Evolutionary conservation across 345 rosid genomes (phyloP), one percentile per base, ranked within the genome.

Genomic region (Dipteronia dyeriana): DNA sequence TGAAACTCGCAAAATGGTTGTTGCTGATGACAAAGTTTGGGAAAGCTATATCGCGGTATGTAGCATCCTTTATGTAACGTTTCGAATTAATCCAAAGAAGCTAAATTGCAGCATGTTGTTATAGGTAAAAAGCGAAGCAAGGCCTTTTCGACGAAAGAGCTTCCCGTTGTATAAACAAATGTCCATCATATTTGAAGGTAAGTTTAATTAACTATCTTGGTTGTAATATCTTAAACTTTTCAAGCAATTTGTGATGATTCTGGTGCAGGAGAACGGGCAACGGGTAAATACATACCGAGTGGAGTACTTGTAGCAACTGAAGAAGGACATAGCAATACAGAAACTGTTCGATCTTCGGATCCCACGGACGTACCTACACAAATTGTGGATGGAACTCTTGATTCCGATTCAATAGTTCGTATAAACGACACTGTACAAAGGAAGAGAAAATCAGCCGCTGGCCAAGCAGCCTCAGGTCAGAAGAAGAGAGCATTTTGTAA

Each of bases 21-120:
- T 78, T 68, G 85, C 85, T 80, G 85, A 82, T 60, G 85, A 82
- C 54, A 75, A 78, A 75, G 80, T 82, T 75, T 78, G 87, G 85
- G 85, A 80, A 57, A 65, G 73, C 81, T 85, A 82, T 75, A 85
- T 80, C 10, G 66, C 73, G 54, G 82, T 80, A 74, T n/a, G 64
- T 49, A 75, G 54, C 47, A 53, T 77, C 13, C 26, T 34, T 16
- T 38, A 16, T 10, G 5, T 65, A n/a, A 22, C 41, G 26, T 43
- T 51, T 53, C 45, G 53, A 5, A 73, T 20, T 51, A 29, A 9
- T 43, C 47, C 6, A 12, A 57, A 64, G 49, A 76, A 56, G 49
- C 65, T 76, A 22, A 79, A 34, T 34, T 34, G 4, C 11, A 7
- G 19, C 31, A 3, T 66, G 12, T 8, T 68, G 5, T 57, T 79